Percentiles rank a stretch among this genome's conserved stretches.
Evolutionary conservation across 164 flowering plant genomes (phyloP).

Genomic region (Vitis rupestris): DNA sequence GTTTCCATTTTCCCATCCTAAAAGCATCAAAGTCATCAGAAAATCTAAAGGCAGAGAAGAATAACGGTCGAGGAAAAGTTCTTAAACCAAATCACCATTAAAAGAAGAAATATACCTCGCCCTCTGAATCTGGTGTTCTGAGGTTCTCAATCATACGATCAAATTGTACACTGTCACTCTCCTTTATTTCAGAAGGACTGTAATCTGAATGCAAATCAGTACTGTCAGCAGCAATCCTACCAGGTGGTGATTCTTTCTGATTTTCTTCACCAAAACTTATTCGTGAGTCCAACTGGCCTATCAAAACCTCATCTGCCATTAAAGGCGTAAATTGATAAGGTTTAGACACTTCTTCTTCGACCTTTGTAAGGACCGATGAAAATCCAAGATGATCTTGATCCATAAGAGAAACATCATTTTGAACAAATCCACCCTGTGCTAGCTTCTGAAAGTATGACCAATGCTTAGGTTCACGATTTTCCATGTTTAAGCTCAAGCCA

Average conservation of each 20-base stretch:
- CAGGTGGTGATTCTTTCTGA: slow-evolving; percentile 21
- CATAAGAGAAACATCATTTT: slow-evolving; percentile 75
- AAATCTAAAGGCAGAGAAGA: no score
- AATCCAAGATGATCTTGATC: slow-evolving; percentile 73
- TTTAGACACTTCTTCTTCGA: slow-evolving; percentile 36
- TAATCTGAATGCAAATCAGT: slow-evolving; percentile 22
- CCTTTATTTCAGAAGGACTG: slow-evolving; percentile 29
- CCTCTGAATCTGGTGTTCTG: slow-evolving; percentile 51
- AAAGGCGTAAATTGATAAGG: slow-evolving; percentile 38
- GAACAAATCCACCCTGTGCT: slow-evolving; percentile 55
- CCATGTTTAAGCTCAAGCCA: slow-evolving; percentile 84
- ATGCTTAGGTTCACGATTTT: slow-evolving; percentile 80
- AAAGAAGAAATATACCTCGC: slow-evolving; percentile 50
- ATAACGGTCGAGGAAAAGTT: no score
- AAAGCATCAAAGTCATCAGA: slow-evolving; percentile 18
- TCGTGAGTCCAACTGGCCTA: slow-evolving; percentile 28
- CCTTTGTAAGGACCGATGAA: slow-evolving; percentile 37
- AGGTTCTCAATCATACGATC: slow-evolving; percentile 42
- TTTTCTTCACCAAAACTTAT: slow-evolving; percentile 24
- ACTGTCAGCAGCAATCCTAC: slow-evolving; percentile 12
- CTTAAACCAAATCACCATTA: neutral
- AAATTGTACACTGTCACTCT: slow-evolving; percentile 46
- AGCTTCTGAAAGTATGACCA: slow-evolving; percentile 94
- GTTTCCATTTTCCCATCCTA: slow-evolving; percentile 60
- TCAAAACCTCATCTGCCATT: slow-evolving; percentile 28